These are phyloP conservation scores for Cruciata laevipes DNA, from an alignment of 257 asterid genomes.

Conservation along the genomic window DNA sequence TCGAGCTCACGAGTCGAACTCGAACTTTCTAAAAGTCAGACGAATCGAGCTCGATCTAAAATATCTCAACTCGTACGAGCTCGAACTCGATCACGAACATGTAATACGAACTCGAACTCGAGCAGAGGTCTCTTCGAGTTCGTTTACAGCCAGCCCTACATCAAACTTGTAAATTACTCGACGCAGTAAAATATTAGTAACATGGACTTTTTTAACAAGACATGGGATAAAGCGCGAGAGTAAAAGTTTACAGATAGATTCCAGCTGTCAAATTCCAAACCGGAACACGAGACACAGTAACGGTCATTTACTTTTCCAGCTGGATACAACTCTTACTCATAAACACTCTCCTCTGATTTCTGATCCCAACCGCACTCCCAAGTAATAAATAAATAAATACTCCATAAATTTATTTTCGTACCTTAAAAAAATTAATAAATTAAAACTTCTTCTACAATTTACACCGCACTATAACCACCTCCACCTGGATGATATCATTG, in stretches of 20 bases:
- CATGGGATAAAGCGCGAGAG: not conserved
- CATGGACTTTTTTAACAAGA: not conserved
- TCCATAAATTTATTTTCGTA: not conserved
- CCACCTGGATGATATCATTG: not conserved
- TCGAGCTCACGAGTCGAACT: too few relatives aligned
- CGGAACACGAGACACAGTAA: constrained; percentile 41
- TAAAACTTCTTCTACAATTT: not conserved
- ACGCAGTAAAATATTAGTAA: too few relatives aligned
- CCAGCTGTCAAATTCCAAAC: constrained; percentile 34
- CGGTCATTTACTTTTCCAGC: constrained; percentile 62
- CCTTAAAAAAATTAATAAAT: not conserved
- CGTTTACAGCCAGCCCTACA: too few relatives aligned
- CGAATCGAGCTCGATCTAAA: too few relatives aligned
- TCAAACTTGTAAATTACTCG: too few relatives aligned
- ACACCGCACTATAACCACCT: not conserved
- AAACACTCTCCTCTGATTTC: not conserved
- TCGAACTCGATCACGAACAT: too few relatives aligned
- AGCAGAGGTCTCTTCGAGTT: too few relatives aligned
- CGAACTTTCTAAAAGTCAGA: too few relatives aligned
- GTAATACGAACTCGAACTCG: too few relatives aligned
- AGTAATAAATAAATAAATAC: not conserved
- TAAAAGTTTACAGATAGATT: constrained; percentile 6
- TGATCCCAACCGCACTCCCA: not conserved
- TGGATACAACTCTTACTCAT: constrained; percentile 28
- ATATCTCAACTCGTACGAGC: too few relatives aligned